Percentiles rank a stretch among this genome's conserved stretches.
Evolutionary conservation across 805 yeast genomes (phyloP).

Genomic region (Kuraishia hungarica): DNA sequence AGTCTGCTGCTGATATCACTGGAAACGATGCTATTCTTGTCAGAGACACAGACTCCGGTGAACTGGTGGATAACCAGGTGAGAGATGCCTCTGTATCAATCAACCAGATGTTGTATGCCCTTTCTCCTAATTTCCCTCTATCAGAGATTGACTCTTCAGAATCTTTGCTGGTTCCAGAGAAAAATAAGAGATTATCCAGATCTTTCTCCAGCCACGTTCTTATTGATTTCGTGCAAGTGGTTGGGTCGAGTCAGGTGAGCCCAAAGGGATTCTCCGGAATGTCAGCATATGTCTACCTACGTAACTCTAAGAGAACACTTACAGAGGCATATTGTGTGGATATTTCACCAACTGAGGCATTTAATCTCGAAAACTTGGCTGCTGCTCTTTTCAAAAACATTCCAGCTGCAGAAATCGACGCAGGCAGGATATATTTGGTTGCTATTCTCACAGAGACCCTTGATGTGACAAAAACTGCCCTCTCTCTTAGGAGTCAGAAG

Average conservation of each 20-base stretch:
- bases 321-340: slow-evolving; percentile 76
- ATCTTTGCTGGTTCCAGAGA: slow-evolving; percentile 31
- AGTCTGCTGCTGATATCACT: slow-evolving; percentile 18
- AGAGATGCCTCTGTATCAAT: slow-evolving; percentile 43
- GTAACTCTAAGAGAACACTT: slow-evolving; percentile 53
- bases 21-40: slow-evolving; percentile 65
- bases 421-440: slow-evolving; percentile 63
- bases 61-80: slow-evolving; percentile 32
- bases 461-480: slow-evolving; percentile 26
- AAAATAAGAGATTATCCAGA: slow-evolving; percentile 36
- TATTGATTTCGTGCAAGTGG: slow-evolving; percentile 68
- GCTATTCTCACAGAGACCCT: slow-evolving; percentile 69
- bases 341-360: slow-evolving; percentile 47
- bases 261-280: slow-evolving; percentile 66
- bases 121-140: slow-evolving; percentile 64
- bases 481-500: slow-evolving; percentile 13
- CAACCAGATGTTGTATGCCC: slow-evolving; percentile 62
- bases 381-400: slow-evolving; percentile 76
- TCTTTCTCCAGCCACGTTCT: slow-evolving; percentile 58
- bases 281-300: slow-evolving; percentile 63
- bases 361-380: slow-evolving; percentile 57
- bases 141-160: slow-evolving; percentile 18
- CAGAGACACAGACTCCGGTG: slow-evolving; percentile 53
- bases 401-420: slow-evolving; percentile 52
- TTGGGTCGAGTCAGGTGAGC: slow-evolving; percentile 44